A percentile compares a stretch with the other conserved stretches of the same genome.
These are phyloP conservation scores for Curvularia eragrostidis DNA, from an alignment of 2,329 filamentous ascomycete genomes.

Conservation along the genomic window DNA sequence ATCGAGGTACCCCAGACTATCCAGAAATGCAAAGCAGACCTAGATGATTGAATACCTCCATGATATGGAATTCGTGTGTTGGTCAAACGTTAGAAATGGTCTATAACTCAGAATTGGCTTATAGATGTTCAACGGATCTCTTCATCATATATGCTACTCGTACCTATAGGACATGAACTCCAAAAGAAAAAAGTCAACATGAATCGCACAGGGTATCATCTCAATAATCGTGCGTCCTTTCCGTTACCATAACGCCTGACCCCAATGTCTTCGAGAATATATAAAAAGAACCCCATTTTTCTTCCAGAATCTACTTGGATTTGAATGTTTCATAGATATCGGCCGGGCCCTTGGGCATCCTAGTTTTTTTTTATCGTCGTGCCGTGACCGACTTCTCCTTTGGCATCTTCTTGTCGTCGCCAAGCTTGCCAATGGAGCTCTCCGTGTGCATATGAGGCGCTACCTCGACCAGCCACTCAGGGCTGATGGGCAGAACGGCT, in stretches of 20 bases:
- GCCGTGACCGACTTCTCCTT: neutral
- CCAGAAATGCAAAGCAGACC: neutral
- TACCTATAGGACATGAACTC: neutral
- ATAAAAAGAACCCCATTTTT: neutral
- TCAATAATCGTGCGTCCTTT: constrained; percentile 41
- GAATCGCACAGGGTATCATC: neutral
- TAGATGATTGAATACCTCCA: neutral
- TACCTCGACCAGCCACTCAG: constrained; percentile 84
- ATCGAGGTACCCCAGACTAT: neutral
- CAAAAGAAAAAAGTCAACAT: neutral
- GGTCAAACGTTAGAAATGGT: neutral
- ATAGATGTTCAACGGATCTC: no score
- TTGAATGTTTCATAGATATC: no score
- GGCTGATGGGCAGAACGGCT: constrained; percentile 81
- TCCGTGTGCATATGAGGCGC: constrained; percentile 96
- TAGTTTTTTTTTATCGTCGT: neutral
- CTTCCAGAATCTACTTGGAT: neutral
- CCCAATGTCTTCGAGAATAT: neutral
- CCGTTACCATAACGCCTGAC: constrained; percentile 58
- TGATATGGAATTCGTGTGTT: neutral
- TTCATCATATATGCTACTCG: neutral
- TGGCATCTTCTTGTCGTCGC: constrained; percentile 45
- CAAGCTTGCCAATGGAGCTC: constrained; percentile 44
- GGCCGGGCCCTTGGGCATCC: neutral
- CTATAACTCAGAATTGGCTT: neutral